Base-by-base conservation (phyloP, 208 protist species). In the Acanthamoeba pearcei region DNA sequence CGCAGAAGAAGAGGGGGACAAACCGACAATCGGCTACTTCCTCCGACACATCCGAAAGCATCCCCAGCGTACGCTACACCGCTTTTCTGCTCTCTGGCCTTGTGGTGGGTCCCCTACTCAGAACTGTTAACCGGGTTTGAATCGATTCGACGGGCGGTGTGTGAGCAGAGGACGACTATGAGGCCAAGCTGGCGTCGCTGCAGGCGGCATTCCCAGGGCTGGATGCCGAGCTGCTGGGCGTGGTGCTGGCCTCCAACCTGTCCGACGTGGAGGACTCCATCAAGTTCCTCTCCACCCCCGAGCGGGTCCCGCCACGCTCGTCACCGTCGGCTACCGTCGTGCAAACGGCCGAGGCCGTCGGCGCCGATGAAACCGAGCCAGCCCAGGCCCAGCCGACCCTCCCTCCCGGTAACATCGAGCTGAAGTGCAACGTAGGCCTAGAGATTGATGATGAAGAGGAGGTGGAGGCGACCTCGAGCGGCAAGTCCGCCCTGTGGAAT, bases 211-310 rank as follows among this genome's bases (percentile, higher is more conserved):
- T 91, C 46, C 85, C 85, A 24, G 85, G 46, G 38, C 85, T 91
- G 15, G 85, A 91, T 24, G 17, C 55, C 5, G 85, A 91, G 29
- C 64, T 91, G 42, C 38, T 91, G 85, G 42, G 85, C 5, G 10
- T 91, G 27, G 85, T 91, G 85, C 64, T 91, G 5, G 55, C 85
- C 55, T 91, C 85, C 38, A 66, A 91, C 57, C 24, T 91, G 29
- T 91, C 85, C 19, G 51, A 24, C 64, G 64, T 91, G 60, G 85
- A 91, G 55, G 85, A 91, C 35, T 76, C 85, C 0, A 91, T 91
- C 29, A 66, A 42, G 57, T 91, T 76, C 38, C 64, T 91, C 24
- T 85, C 76, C 6, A 42, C 42, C 49, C 42, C 70, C 70, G 29
- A 78, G 29, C 70, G 42, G n/a, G 29, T 8, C 42, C 49, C 12